Base-by-base conservation (phyloP, 805 yeast genomes). In the Saccharomycopsis babjevae region DNA sequence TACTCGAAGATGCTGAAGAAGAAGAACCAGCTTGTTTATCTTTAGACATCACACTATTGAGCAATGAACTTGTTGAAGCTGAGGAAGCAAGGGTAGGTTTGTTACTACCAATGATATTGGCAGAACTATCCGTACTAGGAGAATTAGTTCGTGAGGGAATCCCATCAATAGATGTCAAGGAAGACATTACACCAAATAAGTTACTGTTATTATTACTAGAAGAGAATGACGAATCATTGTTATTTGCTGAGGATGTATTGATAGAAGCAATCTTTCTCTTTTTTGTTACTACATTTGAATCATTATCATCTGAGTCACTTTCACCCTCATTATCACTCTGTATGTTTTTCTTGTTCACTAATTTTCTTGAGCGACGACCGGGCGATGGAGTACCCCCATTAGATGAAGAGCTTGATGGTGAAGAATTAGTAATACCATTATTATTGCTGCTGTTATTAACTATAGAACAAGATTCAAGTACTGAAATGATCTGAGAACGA, bases 401-500 rank as follows among this genome's bases (percentile, higher is more conserved):
- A 38, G 20, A 43, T 16, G 56, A 39, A 13, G 58, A 57, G 42
- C 22, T 58, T 43, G 43, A 56, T 34, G 43, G 39, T 34, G 39
- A 59, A 59, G 38, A 43, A 18, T 58, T 46, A 11, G 56, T 6
- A 50, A 55, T n/a, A 25, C 42, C n/a, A 5, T 34, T 58, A 34
- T 13, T 57, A 16, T 59, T 58, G 4, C 63, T 52, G 8, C 65
- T 59, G n/a, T 25, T 54, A 28, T 30, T 70, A 46, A 46, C 32
- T 11, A 46, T 22, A 1, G 52, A 25, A 46, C 52, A 46, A 46
- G 52, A 46, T 25, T 71, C 68, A 58, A 74, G 73, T 54, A 78
- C 77, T 50, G 64, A 70, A 57, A 30, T 57, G 39, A 50, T 58
- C 58, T 46, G 68, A 36, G 69, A 69, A 60, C 68, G 71, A 68